Base-by-base conservation (phyloP, 148 eudicot genomes). In the Nepenthes mirabilis region DNA sequence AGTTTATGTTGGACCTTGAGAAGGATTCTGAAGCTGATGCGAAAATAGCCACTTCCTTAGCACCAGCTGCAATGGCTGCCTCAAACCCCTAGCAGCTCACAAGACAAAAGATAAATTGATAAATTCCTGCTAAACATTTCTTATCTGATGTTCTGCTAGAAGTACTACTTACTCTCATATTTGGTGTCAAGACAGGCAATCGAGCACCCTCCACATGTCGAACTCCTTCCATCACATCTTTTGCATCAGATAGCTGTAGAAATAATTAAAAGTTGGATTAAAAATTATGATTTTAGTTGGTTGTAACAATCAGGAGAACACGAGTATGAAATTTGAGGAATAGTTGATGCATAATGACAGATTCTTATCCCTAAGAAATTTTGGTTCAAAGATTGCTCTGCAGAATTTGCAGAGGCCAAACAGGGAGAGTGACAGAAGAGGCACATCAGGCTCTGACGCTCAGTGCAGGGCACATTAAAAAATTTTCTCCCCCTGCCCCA, bases 11-110 rank as follows among this genome's bases (percentile, higher is more conserved):
- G 11, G 98, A 88, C 67, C 72, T 73, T 35, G 95, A 93, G 69
- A 93, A 93, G 1, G 96, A 88, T 70, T 93, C 96, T 11, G 98
- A 93, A 62, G 95, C 98, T 23, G 98, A 83, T 69, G 98, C 96
- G 77, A 93, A 93, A 43, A 93, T 73, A 43, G 96, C 96, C 58
- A 93, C 90, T 69, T 93, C 96, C 75, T 82, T 86, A 43, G 80
- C 98, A 72, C 95, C 96, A 65, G 95, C 86, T 68, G 86, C 91
- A 51, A 80, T 63, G 63, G 98, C 98, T 50, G 96, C 95, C 77
- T 88, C 98, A 77, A 93, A 86, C 47, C 98, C 96, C 98, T 93
- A 62, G n/a, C 57, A 56, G 35, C n/a, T 36, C 3, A 49, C 2
- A 10, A 2, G 13, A 49, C 14, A 49, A 49, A 49, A 1, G 52